Percentiles rank a stretch among this genome's conserved stretches.
These are phyloP conservation scores for Pleomassaria siparia DNA, from an alignment of 2,329 filamentous ascomycete genomes.

Conservation along the genomic window DNA sequence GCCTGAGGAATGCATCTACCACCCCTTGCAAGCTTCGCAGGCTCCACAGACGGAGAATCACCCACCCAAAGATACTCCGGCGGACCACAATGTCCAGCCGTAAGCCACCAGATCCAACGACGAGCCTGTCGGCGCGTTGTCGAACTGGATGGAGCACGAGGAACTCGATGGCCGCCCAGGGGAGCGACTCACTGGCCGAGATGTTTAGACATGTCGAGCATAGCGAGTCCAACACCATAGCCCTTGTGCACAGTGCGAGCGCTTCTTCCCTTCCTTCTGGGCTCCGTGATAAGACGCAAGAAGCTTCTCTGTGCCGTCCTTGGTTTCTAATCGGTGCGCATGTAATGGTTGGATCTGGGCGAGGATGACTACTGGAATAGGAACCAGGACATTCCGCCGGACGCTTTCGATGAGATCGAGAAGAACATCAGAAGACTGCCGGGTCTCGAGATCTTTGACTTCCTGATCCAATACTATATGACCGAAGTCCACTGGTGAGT, in stretches of 20 bases:
- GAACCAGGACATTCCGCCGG: conserved; percentile 2
- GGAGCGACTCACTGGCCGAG: conserved; percentile 4
- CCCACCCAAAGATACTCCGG: no score
- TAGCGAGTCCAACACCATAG: conserved; percentile 8
- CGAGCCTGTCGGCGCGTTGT: no score
- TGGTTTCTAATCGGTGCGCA: conserved; percentile 3
- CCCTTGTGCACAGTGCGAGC: conserved; percentile 5
- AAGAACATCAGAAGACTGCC: conserved; percentile 2
- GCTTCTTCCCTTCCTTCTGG: no score
- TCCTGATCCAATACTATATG: conserved; percentile 9
- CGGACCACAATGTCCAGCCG: no score
- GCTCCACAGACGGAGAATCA: neutral
- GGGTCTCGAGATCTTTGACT: conserved; percentile 5
- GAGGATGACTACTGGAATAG: neutral
- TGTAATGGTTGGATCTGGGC: conserved; percentile 4
- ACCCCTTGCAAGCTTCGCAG: neutral
- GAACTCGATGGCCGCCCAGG: no score
- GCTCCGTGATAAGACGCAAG: neutral
- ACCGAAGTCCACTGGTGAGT: conserved; percentile 9
- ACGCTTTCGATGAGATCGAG: conserved; percentile 2
- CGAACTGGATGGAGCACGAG: no score
- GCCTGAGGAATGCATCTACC: conserved; percentile 11
- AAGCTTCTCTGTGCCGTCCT: no score
- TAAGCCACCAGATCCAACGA: no score
- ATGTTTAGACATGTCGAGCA: conserved; percentile 8